These are phyloP conservation scores for Schizosaccharomyces octosporus DNA, from an alignment of 805 yeast species.

Conservation along the genomic window DNA sequence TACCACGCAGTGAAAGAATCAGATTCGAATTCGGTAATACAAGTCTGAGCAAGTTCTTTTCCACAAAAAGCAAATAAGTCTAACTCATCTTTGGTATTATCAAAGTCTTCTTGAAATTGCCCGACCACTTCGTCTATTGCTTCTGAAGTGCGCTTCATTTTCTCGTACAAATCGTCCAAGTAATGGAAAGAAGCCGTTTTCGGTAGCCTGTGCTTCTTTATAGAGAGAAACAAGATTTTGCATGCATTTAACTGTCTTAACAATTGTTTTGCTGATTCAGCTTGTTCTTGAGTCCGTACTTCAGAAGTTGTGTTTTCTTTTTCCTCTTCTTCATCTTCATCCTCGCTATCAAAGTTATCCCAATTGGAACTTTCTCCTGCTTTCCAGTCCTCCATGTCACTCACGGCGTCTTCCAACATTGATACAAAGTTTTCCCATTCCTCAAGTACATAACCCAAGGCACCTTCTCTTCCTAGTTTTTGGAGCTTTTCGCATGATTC, in stretches of 20 bases:
- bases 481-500: neutral
- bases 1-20: neutral
- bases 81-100: neutral
- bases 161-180: neutral
- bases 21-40: neutral
- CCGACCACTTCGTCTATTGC: neutral
- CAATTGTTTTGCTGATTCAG: neutral
- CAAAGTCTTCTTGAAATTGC: neutral
- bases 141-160: neutral
- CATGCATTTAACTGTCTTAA: neutral
- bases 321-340: neutral
- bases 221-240: neutral
- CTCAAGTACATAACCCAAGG: neutral
- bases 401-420: neutral
- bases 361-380: slow-evolving; percentile 1
- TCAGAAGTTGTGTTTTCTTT: neutral
- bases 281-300: neutral
- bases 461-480: neutral
- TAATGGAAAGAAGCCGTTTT: neutral
- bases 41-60: neutral
- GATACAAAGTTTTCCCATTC: neutral
- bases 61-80: neutral
- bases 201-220: neutral
- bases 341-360: neutral
- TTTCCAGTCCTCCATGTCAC: neutral